A percentile compares a stretch with the other conserved stretches of the same genome.
Conservation (phyloP, 2,329 filamentous ascomycete species). For the Westerdykella sp. region DNA sequence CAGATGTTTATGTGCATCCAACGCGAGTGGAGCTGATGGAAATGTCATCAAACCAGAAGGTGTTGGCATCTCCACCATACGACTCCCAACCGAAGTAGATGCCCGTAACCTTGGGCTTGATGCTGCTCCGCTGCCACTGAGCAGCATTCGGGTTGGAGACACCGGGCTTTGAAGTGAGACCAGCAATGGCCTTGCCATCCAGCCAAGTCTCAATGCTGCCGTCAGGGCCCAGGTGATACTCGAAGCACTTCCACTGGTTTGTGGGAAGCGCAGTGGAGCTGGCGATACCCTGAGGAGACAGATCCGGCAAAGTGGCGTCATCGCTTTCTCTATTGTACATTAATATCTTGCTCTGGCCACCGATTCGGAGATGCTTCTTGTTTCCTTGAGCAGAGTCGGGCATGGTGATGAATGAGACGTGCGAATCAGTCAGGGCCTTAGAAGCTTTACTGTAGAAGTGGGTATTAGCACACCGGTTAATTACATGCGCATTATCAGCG, state of each 20-base stretch:
- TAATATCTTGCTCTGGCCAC: slow-evolving; percentile 54
- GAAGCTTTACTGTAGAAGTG: slow-evolving; percentile 45
- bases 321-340: slow-evolving; percentile 61
- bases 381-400: slow-evolving; percentile 51
- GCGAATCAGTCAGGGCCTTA: slow-evolving; percentile 52
- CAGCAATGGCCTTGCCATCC: slow-evolving; percentile 47
- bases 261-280: slow-evolving; percentile 48
- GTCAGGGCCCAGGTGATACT: slow-evolving; percentile 55
- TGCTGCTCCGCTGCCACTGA: slow-evolving; percentile 48
- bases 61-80: slow-evolving; percentile 55
- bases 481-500: not conserved
- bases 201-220: slow-evolving; percentile 58
- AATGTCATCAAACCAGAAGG: slow-evolving; percentile 59
- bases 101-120: slow-evolving; percentile 49
- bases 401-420: slow-evolving; percentile 61
- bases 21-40: slow-evolving; percentile 44
- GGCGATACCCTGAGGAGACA: slow-evolving; percentile 54
- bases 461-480: slow-evolving; percentile 10
- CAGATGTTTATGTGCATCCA: slow-evolving; percentile 37
- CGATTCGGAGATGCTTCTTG: slow-evolving; percentile 57
- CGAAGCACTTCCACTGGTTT: slow-evolving; percentile 53
- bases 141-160: slow-evolving; percentile 47
- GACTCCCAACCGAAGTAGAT: slow-evolving; percentile 60
- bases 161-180: slow-evolving; percentile 46
- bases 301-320: slow-evolving; percentile 56